These are phyloP conservation scores for Aspergillus eucalypticola DNA, from an alignment of 2,329 filamentous ascomycete species.

Conservation along the genomic window DNA sequence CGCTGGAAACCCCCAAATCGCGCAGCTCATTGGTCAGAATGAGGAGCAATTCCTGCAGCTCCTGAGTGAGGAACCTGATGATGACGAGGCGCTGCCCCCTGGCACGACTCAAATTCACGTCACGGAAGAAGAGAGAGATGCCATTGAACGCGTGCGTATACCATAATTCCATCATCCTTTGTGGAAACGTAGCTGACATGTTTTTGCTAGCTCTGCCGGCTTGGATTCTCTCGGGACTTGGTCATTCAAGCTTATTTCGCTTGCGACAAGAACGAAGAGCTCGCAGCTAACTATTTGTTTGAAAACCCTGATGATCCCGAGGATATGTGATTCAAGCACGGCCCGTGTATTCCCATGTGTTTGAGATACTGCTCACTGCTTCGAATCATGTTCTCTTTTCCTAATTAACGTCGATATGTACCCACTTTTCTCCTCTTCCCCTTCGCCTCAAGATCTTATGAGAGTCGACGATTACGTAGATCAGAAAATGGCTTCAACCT, in stretches of 20 bases:
- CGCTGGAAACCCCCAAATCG: conserved; percentile 90
- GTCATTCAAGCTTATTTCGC: conserved; percentile 99
- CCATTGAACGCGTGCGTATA: conserved; percentile 81
- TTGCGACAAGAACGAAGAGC: conserved; percentile 98
- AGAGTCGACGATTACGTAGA: conserved; percentile 3
- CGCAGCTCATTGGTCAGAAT: conserved; percentile 86
- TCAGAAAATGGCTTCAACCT: not conserved
- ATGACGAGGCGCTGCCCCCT: conserved; percentile 74
- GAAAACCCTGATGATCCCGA: conserved; percentile 87
- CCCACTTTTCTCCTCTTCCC: conserved; percentile 7
- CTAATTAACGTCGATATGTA: conserved; percentile 21
- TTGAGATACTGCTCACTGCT: conserved; percentile 12
- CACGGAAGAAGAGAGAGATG: conserved; percentile 93
- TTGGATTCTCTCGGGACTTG: conserved; percentile 89
- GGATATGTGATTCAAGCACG: conserved; percentile 29
- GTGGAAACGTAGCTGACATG: conserved; percentile 19
- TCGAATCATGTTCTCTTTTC: conserved; percentile 13
- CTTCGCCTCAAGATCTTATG: not conserved
- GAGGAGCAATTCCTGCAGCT: conserved; percentile 91
- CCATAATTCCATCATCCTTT: not conserved
- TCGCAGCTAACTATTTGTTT: conserved; percentile 97
- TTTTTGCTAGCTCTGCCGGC: conserved; percentile 70
- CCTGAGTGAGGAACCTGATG: conserved; percentile 72
- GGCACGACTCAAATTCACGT: conserved; percentile 88
- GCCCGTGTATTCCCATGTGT: not conserved